Conservation (phyloP, 352 stramenopile genomes). For the Globisporangium heterothallicum region DNA sequence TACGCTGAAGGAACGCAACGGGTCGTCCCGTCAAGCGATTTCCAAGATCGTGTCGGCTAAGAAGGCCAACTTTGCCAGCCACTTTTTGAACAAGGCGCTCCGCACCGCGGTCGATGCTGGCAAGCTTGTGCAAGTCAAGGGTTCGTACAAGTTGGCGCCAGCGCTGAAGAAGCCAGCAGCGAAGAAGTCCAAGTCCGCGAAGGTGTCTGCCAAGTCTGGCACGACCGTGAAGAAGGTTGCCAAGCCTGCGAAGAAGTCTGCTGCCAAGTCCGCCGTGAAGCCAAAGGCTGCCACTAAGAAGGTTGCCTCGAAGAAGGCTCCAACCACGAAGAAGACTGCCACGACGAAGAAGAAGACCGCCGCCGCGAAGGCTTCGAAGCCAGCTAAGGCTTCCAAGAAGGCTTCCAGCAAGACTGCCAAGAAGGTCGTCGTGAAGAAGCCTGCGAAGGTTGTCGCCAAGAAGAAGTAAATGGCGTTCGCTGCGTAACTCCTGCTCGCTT, state of each 20-base stretch:
- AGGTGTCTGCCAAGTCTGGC: constrained; percentile 48
- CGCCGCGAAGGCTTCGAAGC: constrained; percentile 22
- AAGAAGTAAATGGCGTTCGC: constrained; percentile 42
- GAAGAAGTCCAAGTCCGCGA: constrained; percentile 53
- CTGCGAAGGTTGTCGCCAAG: constrained; percentile 20
- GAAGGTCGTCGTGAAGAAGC: constrained; percentile 25
- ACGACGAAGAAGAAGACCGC: constrained; percentile 22
- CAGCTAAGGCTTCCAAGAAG: constrained; percentile 41
- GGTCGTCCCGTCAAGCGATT: constrained; percentile 89
- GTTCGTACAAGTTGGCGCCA: constrained; percentile 74
- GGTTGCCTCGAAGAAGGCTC: constrained; percentile 31
- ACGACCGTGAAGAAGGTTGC: constrained; percentile 44
- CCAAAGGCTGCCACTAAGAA: constrained; percentile 51
- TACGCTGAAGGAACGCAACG: constrained; percentile 90
- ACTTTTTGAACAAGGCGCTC: constrained; percentile 88
- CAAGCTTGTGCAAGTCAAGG: constrained; percentile 86
- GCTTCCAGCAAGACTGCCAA: constrained; percentile 22
- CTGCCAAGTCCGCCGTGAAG: constrained; percentile 29
- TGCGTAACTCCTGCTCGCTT: neutral
- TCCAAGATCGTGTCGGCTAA: constrained; percentile 86
- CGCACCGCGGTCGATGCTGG: constrained; percentile 83
- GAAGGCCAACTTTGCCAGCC: constrained; percentile 75
- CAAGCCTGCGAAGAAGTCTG: constrained; percentile 49
- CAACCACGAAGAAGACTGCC: constrained; percentile 26
- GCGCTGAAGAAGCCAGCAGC: constrained; percentile 60